Percentiles rank a stretch among this genome's conserved stretches.
Evolutionary conservation across 75 land plant genomes (phyloP).

Genomic region (Pinus albicaulis): DNA sequence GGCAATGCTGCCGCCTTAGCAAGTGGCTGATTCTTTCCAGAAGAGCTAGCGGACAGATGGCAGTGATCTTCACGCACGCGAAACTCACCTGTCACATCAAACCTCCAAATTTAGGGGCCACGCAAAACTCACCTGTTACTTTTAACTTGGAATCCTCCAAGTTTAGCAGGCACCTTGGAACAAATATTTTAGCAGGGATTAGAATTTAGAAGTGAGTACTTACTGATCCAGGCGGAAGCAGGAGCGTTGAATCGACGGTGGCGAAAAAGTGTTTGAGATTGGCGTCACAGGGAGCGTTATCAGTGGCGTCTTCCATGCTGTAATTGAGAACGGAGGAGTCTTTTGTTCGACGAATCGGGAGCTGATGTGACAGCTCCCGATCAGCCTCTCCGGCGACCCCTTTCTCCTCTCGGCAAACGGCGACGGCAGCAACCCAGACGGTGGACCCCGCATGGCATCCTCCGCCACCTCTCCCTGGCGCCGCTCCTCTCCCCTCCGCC

Average conservation of each 20-base stretch:
- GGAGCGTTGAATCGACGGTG: conserved; percentile 42
- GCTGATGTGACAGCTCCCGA: no score
- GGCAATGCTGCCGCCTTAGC: conserved; percentile 15
- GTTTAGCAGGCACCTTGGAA: neutral
- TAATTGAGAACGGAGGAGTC: conserved; percentile 66
- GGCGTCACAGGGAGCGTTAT: conserved; percentile 53
- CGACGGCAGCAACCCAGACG: no score
- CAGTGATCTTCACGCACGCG: conserved; percentile 10
- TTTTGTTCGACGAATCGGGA: no score
- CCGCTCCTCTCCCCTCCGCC: no score
- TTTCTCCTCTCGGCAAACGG: no score
- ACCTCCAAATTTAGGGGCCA: neutral
- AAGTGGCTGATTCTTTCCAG: neutral
- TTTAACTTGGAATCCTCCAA: neutral
- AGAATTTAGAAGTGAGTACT: conserved; percentile 5
- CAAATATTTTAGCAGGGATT: neutral
- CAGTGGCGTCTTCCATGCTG: conserved; percentile 70
- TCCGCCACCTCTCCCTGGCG: no score
- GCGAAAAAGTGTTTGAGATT: conserved; percentile 54
- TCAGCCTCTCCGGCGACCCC: no score
- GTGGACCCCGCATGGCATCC: no score
- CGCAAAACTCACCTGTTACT: conserved; percentile 20
- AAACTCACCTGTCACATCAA: conserved; percentile 16
- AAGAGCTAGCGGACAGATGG: no score
- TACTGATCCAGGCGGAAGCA: conserved; percentile 66